Conservation (phyloP, 2,329 filamentous ascomycete genomes). For the Talaromyces sp. region DNA sequence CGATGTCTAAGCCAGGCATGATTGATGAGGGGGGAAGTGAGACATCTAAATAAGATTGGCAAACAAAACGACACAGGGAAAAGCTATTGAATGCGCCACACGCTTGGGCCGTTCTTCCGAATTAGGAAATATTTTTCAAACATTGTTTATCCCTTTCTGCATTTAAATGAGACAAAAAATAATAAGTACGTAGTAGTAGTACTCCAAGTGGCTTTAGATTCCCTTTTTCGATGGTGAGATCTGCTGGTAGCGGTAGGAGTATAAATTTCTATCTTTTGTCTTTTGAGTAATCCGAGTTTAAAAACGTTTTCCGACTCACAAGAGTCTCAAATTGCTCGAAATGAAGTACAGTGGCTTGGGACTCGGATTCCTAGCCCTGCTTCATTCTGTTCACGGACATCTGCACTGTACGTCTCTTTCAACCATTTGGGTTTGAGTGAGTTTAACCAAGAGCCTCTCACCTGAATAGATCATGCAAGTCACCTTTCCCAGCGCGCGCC, state of each 20-base stretch:
- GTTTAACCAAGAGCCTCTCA: not conserved
- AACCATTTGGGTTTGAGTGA: conserved; percentile 1
- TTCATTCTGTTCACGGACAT: conserved; percentile 18
- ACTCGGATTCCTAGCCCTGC: conserved; percentile 18
- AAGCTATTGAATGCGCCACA: not conserved
- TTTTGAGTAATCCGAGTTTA: not conserved
- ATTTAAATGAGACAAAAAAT: not conserved
- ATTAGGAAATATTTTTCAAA: not conserved
- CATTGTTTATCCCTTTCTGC: not conserved
- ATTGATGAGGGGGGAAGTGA: not conserved
- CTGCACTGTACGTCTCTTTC: conserved; percentile 18
- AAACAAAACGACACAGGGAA: not conserved
- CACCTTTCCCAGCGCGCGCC: not conserved
- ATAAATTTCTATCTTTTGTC: not conserved
- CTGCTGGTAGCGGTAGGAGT: not conserved
- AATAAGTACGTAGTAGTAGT: not conserved
- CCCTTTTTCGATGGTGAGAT: not conserved
- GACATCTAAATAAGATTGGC: not conserved
- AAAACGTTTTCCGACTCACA: not conserved
- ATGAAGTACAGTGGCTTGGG: conserved; percentile 18
- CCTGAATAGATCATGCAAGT: not conserved
- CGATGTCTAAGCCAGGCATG: not conserved
- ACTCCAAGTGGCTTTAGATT: not conserved
- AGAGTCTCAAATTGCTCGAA: not conserved
- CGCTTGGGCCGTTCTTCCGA: not conserved